Evolutionary conservation across 2,329 filamentous ascomycete species (phyloP).

Genomic region (Thyridium curvatum): DNA sequence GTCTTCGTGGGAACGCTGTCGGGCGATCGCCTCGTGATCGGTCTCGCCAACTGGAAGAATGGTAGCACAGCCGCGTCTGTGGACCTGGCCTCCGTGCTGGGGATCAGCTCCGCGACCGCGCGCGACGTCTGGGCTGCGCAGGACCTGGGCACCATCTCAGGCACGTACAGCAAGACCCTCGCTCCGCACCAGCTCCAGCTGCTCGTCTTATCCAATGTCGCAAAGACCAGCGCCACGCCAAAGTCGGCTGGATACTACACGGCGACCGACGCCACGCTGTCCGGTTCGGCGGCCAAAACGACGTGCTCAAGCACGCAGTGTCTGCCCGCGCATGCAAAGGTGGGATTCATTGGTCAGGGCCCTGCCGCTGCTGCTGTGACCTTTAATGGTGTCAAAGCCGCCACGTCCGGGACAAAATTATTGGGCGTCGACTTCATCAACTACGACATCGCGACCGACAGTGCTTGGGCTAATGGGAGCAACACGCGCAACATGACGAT

Average conservation of each 20-base stretch:
- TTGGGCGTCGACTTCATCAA: constrained; percentile 45
- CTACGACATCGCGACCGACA: constrained; percentile 39
- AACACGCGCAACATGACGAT: constrained; percentile 46
- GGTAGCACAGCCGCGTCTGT: constrained; percentile 33
- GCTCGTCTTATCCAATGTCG: constrained; percentile 28
- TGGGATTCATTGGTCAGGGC: constrained; percentile 26
- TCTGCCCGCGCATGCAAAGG: constrained; percentile 33
- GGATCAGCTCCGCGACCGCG: constrained; percentile 29
- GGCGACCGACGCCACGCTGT: constrained; percentile 24
- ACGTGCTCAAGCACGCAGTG: constrained; percentile 32
- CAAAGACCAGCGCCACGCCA: constrained; percentile 10
- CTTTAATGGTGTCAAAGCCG: constrained; percentile 23
- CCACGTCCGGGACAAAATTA: constrained; percentile 26
- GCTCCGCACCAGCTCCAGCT: constrained; percentile 31
- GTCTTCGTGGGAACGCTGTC: constrained; percentile 44
- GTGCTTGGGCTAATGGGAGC: constrained; percentile 33
- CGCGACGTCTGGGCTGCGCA: constrained; percentile 32
- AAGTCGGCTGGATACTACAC: constrained; percentile 30
- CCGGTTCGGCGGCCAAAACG: constrained; percentile 24
- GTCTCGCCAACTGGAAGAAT: constrained; percentile 43
- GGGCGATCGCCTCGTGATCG: constrained; percentile 32
- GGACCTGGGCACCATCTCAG: constrained; percentile 24
- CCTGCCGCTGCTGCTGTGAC: constrained; percentile 20
- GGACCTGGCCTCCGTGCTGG: constrained; percentile 30
- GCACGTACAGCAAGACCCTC: constrained; percentile 23